Percentiles rank a stretch among this genome's conserved stretches.
phyloP scores from a whole-genome alignment of 306 rosid genomes.

The Aeschynomene evenia region DNA sequence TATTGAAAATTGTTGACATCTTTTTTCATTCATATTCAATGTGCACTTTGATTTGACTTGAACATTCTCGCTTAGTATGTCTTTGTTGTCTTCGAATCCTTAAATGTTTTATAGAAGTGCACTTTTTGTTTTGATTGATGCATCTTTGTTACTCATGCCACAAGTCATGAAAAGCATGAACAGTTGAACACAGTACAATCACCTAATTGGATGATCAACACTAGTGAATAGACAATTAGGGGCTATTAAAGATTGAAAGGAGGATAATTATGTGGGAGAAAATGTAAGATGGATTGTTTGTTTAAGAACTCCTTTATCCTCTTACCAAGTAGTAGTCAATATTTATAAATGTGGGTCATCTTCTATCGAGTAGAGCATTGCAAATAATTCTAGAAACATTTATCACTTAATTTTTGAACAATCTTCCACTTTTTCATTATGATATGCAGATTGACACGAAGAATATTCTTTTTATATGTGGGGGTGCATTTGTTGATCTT shows the following conservation, averaged over 20 bases:
- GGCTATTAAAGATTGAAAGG: background rate
- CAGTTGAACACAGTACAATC: background rate
- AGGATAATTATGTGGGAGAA: conserved; percentile 14
- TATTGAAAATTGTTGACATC: background rate
- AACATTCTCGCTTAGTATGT: background rate
- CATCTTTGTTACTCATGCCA: background rate
- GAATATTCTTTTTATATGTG: conserved; percentile 85
- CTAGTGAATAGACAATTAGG: background rate
- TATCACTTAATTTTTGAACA: background rate
- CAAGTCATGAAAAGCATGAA: background rate
- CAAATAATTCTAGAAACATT: conserved; percentile 19
- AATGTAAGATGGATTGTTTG: background rate
- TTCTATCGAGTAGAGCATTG: conserved; percentile 2
- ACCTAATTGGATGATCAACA: background rate
- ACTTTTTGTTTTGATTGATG: background rate
- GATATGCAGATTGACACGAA: conserved; percentile 81
- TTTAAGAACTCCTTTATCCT: background rate
- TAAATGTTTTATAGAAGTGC: background rate
- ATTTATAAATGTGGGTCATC: background rate
- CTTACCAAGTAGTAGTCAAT: background rate
- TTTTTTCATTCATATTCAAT: background rate
- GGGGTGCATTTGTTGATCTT: conserved; percentile 90
- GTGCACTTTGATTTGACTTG: background rate
- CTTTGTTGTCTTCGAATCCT: background rate
- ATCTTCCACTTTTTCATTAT: background rate